Evolutionary conservation across 768 basidiomycete genomes (phyloP).

Genomic region (Coprinopsis cinerea): DNA sequence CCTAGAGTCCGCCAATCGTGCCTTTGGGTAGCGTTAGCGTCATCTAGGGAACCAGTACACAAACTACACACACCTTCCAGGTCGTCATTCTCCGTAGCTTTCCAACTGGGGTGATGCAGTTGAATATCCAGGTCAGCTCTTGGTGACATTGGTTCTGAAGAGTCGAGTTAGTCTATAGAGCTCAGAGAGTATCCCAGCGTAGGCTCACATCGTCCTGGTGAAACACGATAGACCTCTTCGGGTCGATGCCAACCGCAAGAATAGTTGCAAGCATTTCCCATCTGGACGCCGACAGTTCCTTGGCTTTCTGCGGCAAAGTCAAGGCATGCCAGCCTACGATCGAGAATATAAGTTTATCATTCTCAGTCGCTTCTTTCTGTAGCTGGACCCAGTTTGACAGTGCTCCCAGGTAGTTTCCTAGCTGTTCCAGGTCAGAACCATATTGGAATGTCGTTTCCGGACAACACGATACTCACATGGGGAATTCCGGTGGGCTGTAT

Average conservation of each 20-base stretch:
- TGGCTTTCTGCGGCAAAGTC: slow-evolving; percentile 84
- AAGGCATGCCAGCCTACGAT: slow-evolving; percentile 95
- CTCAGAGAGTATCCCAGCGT: background rate
- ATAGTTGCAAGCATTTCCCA: slow-evolving; percentile 77
- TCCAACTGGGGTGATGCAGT: slow-evolving; percentile 78
- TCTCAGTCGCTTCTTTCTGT: slow-evolving; percentile 51
- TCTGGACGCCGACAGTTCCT: slow-evolving; percentile 51
- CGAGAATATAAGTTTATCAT: slow-evolving; percentile 71
- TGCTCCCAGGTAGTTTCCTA: slow-evolving; percentile 93
- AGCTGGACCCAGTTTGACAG: slow-evolving; percentile 84
- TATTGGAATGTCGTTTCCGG: background rate
- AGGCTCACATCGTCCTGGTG: slow-evolving; percentile 80
- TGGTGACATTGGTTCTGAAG: slow-evolving; percentile 74
- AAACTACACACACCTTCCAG: slow-evolving; percentile 95
- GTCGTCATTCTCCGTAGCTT: slow-evolving; percentile 89
- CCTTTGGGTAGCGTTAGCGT: slow-evolving; percentile 37
- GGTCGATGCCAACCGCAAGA: slow-evolving; percentile 82
- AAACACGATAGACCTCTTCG: slow-evolving; percentile 67
- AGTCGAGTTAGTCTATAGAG: background rate
- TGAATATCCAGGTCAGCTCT: slow-evolving; percentile 87
- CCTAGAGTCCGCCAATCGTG: slow-evolving; percentile 65
- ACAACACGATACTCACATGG: slow-evolving; percentile 50
- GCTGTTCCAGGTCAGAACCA: slow-evolving; percentile 32
- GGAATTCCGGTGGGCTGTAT: slow-evolving; percentile 93
- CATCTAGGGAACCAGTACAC: no score